Evolutionary conservation across 306 rosid genomes (phyloP), one percentile per base, ranked within the genome.

Genomic region (Lotus japonicus): DNA sequence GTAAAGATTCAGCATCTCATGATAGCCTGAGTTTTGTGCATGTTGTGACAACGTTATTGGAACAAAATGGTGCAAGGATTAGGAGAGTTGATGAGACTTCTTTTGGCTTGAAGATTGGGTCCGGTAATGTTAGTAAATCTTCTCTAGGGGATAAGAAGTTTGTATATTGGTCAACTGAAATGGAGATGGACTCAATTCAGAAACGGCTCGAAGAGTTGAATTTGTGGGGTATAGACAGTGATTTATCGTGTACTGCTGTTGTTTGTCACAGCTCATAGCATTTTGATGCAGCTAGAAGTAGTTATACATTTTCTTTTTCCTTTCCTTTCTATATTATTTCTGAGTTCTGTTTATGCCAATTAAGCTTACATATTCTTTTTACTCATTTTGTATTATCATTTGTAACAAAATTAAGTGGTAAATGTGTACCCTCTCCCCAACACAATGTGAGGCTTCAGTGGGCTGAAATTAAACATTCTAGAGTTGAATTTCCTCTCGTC

Each of bases 181-280:
- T 74, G 75, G 77, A 61, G 61, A 9, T 69, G 13, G 81, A 75
- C 77, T 69, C 79, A 15, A 41, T 92, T 77, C 78, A 70, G 77
- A 86, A 85, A 68, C 58, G 68, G 81, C 94, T 92, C 44, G 61
- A 70, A 59, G 96, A 82, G 60, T 38, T 83, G 77, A 83, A 87
- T 72, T 35, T 85, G 55, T 90, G 97, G 98, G 45, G 75, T 75
- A 51, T 90, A 57, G 87, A 86, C 67, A 64, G 56, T 54, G 98
- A 86, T 70, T 70, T 67, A 9, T 88, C 98, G 13, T 90, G 98
- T 83, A 90, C 76, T 11, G 96, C 90, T 51, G 97, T 92, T 77
- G 73, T 82, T 18, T 92, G 98, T 80, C 92, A 82, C 67, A 76
- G 67, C 51, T 77, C 84, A 48, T 92, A 90, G 86, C 84, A 70